Base-by-base conservation (phyloP, 202 grass and related monocot genomes). In the Hordeum pubiflorum region DNA sequence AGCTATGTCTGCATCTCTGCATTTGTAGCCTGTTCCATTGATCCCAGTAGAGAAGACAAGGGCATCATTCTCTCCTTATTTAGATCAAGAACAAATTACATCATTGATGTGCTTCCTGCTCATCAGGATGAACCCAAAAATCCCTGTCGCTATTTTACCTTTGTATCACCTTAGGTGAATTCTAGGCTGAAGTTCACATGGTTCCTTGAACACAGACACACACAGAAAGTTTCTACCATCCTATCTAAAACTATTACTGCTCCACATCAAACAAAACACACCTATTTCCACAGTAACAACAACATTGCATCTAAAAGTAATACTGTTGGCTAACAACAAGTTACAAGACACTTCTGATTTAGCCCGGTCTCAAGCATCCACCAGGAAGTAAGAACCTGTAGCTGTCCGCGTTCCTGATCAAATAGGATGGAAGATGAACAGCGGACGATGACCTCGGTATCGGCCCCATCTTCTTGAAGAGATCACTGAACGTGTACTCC, bases 311-410 rank as follows among this genome's bases (percentile, higher is more conserved):
- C 87, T 79, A 86, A 82, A 82, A 82, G 46, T 82, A 73, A 50
- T 41, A 85, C 65, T 60, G 82, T 85, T 66, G 72, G 10, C 82
- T 78, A 78, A 60, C 27, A 78, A 60, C 17, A 66, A 78, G 48
- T 76, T 86, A 82, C 60, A 76, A 6, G 18, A 57, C 4, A 58
- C 24, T 18, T 68, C 87, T 82, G 59, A 52, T 76, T 83, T 77
- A 93, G 17, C 79, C 61, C 79, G 87, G 78, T 74, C 95, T 93
- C 77, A 89, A 93, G 84, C 95, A 98, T 62, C 95, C 95, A 37
- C 95, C 92, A 10, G 95, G 95, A 61, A 98, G 87, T 44, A 98
- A 91, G 87, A 95, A 98, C 38, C 61, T 91, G 79, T 91, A 98
- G 69, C 77, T 84, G 44, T 93, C 86, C n/a, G 90, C 86, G 2